phyloP scores from a whole-genome alignment of 2,329 filamentous ascomycete genomes.

The Fusarium sp. region DNA sequence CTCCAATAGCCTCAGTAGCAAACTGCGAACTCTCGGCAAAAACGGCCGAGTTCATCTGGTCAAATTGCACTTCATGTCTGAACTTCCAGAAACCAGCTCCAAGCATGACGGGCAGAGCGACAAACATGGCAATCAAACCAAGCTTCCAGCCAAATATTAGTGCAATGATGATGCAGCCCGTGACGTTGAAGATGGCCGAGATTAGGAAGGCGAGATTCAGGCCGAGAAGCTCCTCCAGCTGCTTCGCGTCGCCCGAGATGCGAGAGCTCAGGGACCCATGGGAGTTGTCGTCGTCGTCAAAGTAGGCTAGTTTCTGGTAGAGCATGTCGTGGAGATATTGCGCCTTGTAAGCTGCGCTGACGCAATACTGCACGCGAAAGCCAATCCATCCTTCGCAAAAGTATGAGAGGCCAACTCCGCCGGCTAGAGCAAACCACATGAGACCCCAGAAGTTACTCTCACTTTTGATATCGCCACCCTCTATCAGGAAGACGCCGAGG shows the following conservation, averaged over 20 bases:
- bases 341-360: conserved; percentile 41
- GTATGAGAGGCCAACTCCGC: conserved; percentile 45
- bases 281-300: conserved; percentile 47
- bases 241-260: conserved; percentile 47
- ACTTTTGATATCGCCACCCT: conserved; percentile 43
- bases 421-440: conserved; percentile 48
- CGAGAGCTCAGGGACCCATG: conserved; percentile 44
- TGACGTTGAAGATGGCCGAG: conserved; percentile 45
- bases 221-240: conserved; percentile 49
- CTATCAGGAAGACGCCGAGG: conserved; percentile 41
- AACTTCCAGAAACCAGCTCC: conserved; percentile 53
- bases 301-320: conserved; percentile 45
- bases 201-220: conserved; percentile 47
- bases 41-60: conserved; percentile 67
- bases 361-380: conserved; percentile 15
- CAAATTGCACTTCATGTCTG: conserved; percentile 65
- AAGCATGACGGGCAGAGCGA: conserved; percentile 51
- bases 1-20: conserved; percentile 71
- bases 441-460: conserved; percentile 46
- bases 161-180: conserved; percentile 46
- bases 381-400: conserved; percentile 40
- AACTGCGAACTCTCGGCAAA: conserved; percentile 73
- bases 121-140: conserved; percentile 51
- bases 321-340: conserved; percentile 48
- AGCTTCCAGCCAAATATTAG: conserved; percentile 54